Percentiles rank a stretch among this genome's conserved stretches.
These are phyloP conservation scores for Apium graveolens DNA, from an alignment of 129 eudicot genomes.

Conservation along the genomic window DNA sequence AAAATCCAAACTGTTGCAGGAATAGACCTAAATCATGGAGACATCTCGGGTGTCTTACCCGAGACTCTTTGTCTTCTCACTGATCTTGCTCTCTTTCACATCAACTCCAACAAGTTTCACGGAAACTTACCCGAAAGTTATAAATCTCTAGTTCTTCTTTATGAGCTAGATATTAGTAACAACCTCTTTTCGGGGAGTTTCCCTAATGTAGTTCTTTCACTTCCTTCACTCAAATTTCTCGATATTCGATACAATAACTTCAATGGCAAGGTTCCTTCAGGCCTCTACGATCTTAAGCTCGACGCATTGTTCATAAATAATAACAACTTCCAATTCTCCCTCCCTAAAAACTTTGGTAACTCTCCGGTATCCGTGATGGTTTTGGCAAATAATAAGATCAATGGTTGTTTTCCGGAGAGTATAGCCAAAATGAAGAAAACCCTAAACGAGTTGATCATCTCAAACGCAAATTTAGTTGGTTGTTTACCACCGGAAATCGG, in stretches of 20 bases:
- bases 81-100: constrained; percentile 63
- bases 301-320: constrained; percentile 83
- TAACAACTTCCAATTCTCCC: constrained; percentile 35
- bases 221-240: constrained; percentile 49
- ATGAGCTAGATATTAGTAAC: constrained; percentile 72
- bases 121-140: constrained; percentile 38
- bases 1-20: constrained; percentile 22
- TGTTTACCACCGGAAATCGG: constrained; percentile 71
- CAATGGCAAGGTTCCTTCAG: background rate
- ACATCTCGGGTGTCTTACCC: constrained; percentile 44
- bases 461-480: constrained; percentile 40
- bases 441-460: constrained; percentile 48
- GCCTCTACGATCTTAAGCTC: constrained; percentile 35
- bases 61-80: constrained; percentile 49
- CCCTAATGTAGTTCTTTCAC: constrained; percentile 47
- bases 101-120: constrained; percentile 52
- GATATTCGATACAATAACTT: constrained; percentile 35
- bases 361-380: constrained; percentile 74
- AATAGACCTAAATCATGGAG: constrained; percentile 57
- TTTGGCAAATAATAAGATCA: constrained; percentile 49
- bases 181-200: constrained; percentile 55
- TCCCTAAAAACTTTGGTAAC: constrained; percentile 65
- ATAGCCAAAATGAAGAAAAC: constrained; percentile 52
- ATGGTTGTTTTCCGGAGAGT: constrained; percentile 65
- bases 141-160: constrained; percentile 31